Percentiles rank a stretch among this genome's conserved stretches.
Evolutionary conservation across 768 basidiomycete species (phyloP).

Genomic region (Lactifluus subvellereus): DNA sequence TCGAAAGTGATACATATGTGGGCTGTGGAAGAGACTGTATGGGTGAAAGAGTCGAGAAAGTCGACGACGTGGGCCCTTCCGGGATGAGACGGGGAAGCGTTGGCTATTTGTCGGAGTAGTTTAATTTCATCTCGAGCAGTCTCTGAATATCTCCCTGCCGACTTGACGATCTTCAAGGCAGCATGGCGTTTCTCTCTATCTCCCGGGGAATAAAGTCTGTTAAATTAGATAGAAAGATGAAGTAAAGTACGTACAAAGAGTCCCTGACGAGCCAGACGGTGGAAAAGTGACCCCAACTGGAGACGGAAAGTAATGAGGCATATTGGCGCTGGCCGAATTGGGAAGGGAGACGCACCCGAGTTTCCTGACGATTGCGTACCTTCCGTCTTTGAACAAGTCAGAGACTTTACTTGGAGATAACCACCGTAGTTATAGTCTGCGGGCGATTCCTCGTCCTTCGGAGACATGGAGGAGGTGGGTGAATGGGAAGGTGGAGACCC

Average conservation of each 20-base stretch:
- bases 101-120: constrained; percentile 69
- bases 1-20: constrained; percentile 93
- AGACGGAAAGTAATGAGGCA: constrained; percentile 20
- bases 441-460: constrained; percentile 78
- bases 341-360: constrained; percentile 54
- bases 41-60: constrained; percentile 85
- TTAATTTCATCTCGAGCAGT: constrained; percentile 97
- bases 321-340: constrained; percentile 4
- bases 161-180: constrained; percentile 93
- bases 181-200: constrained; percentile 68
- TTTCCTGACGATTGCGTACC: constrained; percentile 86
- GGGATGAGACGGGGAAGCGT: constrained; percentile 66
- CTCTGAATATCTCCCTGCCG: constrained; percentile 90
- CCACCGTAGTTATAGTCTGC: constrained; percentile 79
- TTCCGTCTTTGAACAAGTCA: constrained; percentile 77
- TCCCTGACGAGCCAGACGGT: constrained; percentile 92
- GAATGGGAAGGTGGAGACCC: constrained; percentile 36
- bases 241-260: constrained; percentile 46
- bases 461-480: constrained; percentile 51
- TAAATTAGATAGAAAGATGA: not conserved
- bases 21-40: constrained; percentile 36
- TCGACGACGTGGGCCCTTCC: constrained; percentile 80
- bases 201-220: not conserved
- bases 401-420: constrained; percentile 59
- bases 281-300: constrained; percentile 91